Evolutionary conservation across 257 asterid species (phyloP), one percentile per base, ranked within the genome.

Genomic region (Pogostemon cablin): DNA sequence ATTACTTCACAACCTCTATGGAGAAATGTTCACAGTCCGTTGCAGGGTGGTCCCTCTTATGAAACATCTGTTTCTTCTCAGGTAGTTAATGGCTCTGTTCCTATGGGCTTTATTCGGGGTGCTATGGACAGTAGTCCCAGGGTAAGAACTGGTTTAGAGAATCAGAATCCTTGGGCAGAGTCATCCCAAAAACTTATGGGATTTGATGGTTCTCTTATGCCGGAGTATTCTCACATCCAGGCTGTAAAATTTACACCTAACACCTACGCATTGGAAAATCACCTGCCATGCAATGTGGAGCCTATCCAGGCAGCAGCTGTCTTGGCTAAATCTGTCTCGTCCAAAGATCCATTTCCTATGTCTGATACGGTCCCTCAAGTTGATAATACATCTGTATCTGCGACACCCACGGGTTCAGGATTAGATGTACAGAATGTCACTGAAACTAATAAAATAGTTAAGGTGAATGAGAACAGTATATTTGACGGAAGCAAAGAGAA

Each of bases 1-100:
- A 61, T 82, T 53, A 86, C 90, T 66, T 50, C 88, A 47, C 92
- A 86, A 54, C 44, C 92, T 62, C 37, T 81, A 43, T 79, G 95
- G 98, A 87, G 99, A 85, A 95, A 91, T 72, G 81, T 82, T 50
- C 96, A 85, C 54, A 72, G 75, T 73, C 90, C 86, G 12, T 17
- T 82, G 65, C 95, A 80, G 50, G 95, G 86, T 69, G 79, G 80
- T 66, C 89, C 81, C 38, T 9, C 88, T 35, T 82, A 78, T 54
- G 98, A 91, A 63, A 61, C 85, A 50, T 65, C 88, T 52, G 78
- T 74, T 77, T 77, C 88, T 54, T 78, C 87, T 67, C 95, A 83
- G 78, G 47, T 84, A 40, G 86, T 79, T 53, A 85, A 83, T 85
- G 90, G 93, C 38, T 77, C 92, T 70, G 75, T 80, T 53, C 72